Evolutionary conservation across 169 alveolate species (phyloP).

Genomic region (Eimeria tenella): DNA sequence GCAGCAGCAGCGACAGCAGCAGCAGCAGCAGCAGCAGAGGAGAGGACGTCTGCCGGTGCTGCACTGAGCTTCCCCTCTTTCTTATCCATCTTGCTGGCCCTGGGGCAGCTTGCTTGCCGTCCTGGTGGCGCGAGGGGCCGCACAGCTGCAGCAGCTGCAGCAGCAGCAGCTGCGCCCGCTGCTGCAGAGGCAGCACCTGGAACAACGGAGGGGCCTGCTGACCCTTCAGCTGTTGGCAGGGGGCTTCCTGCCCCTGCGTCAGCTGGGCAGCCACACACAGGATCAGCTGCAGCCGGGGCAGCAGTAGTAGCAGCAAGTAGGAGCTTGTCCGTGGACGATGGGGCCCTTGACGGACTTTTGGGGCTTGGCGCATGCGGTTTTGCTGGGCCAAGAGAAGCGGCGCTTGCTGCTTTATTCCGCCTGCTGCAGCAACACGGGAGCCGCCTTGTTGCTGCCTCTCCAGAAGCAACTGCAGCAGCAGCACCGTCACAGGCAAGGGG

Average conservation of each 20-base stretch:
- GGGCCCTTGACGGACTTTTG: neutral
- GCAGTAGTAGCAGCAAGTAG: neutral
- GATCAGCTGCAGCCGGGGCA: neutral
- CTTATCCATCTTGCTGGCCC: neutral
- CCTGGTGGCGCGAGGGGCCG: neutral
- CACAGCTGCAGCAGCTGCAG: neutral
- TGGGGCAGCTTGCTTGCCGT: neutral
- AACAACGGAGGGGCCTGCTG: neutral
- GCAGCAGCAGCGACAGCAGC: neutral
- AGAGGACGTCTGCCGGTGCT: neutral
- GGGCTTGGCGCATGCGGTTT: neutral
- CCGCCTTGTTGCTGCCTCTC: neutral
- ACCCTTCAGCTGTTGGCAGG: neutral
- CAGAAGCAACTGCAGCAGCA: neutral
- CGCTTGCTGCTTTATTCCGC: conserved; percentile 18
- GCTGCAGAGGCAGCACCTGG: neutral
- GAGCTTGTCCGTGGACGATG: neutral
- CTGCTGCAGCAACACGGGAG: conserved; percentile 16
- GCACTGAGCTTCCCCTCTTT: neutral
- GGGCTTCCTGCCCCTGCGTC: neutral
- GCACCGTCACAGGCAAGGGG: neutral
- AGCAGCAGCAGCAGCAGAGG: neutral
- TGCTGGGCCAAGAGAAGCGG: neutral
- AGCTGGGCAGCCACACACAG: neutral
- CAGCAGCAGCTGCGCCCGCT: conserved; percentile 5